These are phyloP conservation scores for Aspergillus melleus DNA, from an alignment of 2,329 filamentous ascomycete species.

Conservation along the genomic window DNA sequence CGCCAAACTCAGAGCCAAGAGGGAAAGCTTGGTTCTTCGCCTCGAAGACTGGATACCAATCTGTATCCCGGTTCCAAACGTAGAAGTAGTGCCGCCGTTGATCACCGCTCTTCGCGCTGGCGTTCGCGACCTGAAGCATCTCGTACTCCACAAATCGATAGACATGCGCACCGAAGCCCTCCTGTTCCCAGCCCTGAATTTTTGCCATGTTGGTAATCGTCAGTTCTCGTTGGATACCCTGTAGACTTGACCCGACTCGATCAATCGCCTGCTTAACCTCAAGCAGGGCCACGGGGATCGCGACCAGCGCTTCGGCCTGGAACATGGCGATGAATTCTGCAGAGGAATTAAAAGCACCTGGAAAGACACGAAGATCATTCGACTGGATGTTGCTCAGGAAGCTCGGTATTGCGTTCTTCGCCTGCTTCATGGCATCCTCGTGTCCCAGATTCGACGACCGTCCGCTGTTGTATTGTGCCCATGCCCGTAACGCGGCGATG, in stretches of 20 bases:
- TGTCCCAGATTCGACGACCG: constrained; percentile 6
- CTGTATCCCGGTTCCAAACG: constrained; percentile 4
- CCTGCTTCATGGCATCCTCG: constrained; percentile 4
- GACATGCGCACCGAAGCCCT: constrained; percentile 4
- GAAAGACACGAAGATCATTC: neutral
- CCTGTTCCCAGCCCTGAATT: constrained; percentile 1
- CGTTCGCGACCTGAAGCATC: constrained; percentile 1
- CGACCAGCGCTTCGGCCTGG: constrained; percentile 1
- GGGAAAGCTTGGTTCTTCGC: constrained; percentile 2
- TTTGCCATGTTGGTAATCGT: constrained; percentile 4
- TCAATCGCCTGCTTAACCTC: neutral
- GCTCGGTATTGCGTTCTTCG: constrained; percentile 1
- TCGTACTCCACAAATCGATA: constrained; percentile 5
- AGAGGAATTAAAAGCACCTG: constrained; percentile 5
- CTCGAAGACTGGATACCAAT: constrained; percentile 6
- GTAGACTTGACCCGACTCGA: constrained; percentile 2
- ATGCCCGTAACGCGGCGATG: no score
- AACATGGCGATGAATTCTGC: constrained; percentile 3
- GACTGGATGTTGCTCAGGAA: constrained; percentile 1
- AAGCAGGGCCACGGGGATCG: constrained; percentile 1
- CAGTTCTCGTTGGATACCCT: neutral
- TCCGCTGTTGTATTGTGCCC: neutral
- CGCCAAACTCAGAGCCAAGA: constrained; percentile 3
- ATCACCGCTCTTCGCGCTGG: neutral
- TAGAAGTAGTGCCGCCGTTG: neutral